Evolutionary conservation across 2,329 filamentous ascomycete genomes (phyloP), one percentile per base, ranked within the genome.

Genomic region (Alternaria arborescens): DNA sequence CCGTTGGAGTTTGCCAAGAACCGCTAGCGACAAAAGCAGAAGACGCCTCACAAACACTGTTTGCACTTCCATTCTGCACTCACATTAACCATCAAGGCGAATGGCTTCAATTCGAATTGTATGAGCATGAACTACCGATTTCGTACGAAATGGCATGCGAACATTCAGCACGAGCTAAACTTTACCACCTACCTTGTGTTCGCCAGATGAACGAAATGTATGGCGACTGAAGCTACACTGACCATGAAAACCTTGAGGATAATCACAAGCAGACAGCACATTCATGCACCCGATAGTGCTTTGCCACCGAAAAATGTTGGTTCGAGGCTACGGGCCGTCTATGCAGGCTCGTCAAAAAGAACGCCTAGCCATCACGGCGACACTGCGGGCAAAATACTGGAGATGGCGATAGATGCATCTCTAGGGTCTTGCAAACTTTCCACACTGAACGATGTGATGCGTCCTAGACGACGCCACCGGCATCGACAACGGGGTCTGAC

Each of bases 1-100:
- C 46, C n/a, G 36, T 54, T 38, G 28, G 46, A 34, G 38, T 26
- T 51, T 64, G 62, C 62, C 62, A 64, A 64, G 62, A 36, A 22
- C 42, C 54, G 44, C 62, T 64, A 64, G 51, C 18, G 51, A 52
- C 61, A 36, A 46, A 60, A 55, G 44, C 48, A 46, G 55, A 52
- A 58, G 14, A 20, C 32, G 44, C 28, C 44, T 50, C 36, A 20
- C 20, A 41, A 41, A 36, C 24, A 4, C 14, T 28, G 24, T 22
- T 36, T 32, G 24, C 11, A 44, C 44, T 54, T 51, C 28, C 14
- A 12, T 16, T 46, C 18, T 16, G 40, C n/a, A 41, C 22, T 32
- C 36, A 22, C 18, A 22, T 6, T 32, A 26, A 8, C 11, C 5
- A 26, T 16, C 22, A 38, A 38, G n/a, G 24, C 4, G 4, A 26